Base-by-base conservation (phyloP, 768 basidiomycete genomes). In the Rubroboletus pulcherrimus region DNA sequence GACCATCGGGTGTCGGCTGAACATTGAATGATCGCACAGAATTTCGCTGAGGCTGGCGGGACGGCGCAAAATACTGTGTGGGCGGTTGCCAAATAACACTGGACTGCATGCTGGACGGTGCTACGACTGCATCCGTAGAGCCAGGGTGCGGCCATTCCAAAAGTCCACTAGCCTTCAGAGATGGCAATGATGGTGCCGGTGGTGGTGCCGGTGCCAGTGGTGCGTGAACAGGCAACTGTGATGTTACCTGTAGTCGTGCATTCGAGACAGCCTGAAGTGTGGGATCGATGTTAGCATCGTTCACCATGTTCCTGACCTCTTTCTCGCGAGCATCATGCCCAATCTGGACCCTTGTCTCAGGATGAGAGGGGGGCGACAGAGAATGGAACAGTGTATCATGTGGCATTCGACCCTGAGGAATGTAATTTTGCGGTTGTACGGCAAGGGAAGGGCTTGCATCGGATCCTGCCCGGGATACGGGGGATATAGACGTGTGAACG, bases 151-250 rank as follows among this genome's bases (percentile, higher is more conserved):
- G 66, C 71, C 71, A 71, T 61, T 88, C 86, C 39, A 90, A 73
- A 43, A 90, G 75, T 21, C 88, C 88, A 59, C 85, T 87, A 33
- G 84, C 81, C 70, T 89, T 89, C 51, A 90, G 73, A 37, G 88
- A 89, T 33, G 88, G 88, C 55, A 90, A 71, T 19, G 84, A 82
- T 59, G 73, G 79, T n/a, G 58, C 54, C 15, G 63, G 43, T 10
- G 63, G 42, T 61, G 74, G 78, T 5, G 47, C 26, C 26, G 26
- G 26, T 26, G 26, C 26, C 26, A 26, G 61, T 31, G 57, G 55
- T 12, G 45, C 44, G 3, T 54, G 19, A 35, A 33, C 53, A 42
- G 54, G 35, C 49, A 53, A 38, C 41, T 64, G 62, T 21, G 64
- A 44, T 9, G 57, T 52, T 41, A 49, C 61, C 54, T 57, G 65